Conservation (phyloP, 768 basidiomycete genomes). For the Leccinum rimulosum region DNA sequence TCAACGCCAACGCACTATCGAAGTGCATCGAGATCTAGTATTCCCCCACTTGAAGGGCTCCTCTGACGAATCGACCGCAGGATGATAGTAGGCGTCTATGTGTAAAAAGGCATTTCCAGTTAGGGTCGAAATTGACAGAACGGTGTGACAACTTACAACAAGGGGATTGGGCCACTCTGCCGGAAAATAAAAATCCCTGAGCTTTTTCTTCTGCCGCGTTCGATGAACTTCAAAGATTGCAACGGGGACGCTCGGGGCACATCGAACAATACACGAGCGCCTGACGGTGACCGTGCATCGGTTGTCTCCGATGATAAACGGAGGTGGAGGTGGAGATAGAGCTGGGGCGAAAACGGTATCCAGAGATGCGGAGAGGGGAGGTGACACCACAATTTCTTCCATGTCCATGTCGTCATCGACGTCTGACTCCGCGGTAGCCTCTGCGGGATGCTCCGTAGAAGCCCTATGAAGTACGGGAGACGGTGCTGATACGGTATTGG, state of each 20-base stretch:
- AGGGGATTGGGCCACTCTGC: too few species aligned
- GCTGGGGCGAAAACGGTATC: background rate
- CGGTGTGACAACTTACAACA: too few species aligned
- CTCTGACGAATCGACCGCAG: too few species aligned
- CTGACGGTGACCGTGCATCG: background rate
- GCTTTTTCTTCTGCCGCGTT: too few species aligned
- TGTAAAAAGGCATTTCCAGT: too few species aligned
- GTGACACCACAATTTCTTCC: constrained; percentile 23
- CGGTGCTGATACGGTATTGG: background rate
- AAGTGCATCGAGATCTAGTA: too few species aligned
- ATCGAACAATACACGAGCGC: constrained; percentile 2
- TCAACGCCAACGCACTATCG: too few species aligned
- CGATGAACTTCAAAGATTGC: too few species aligned
- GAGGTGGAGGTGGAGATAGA: constrained; percentile 14
- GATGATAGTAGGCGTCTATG: too few species aligned
- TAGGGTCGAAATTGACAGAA: too few species aligned
- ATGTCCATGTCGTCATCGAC: constrained; percentile 39
- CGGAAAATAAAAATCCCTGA: too few species aligned
- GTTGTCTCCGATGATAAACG: constrained; percentile 14
- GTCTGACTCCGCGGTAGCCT: constrained; percentile 13
- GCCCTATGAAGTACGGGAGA: background rate
- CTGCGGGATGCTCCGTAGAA: background rate
- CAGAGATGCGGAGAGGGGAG: constrained; percentile 1
- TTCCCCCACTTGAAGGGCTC: too few species aligned
- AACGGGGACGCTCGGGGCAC: background rate